Evolutionary conservation across 805 yeast species (phyloP).

Genomic region (Pichia scutulata): DNA sequence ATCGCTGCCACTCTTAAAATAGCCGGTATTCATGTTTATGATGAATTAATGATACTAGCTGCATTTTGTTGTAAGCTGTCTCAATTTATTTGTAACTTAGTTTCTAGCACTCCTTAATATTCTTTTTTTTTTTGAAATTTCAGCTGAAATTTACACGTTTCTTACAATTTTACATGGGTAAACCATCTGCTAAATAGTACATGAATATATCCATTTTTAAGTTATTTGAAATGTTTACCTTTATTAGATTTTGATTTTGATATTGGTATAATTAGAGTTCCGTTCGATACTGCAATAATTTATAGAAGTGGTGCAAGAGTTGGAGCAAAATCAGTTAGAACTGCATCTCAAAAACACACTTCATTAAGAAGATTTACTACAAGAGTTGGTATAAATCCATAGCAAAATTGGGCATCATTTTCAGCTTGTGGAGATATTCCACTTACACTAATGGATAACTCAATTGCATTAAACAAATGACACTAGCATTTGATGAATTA

Average conservation of each 20-base stretch:
- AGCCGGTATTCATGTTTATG: no score
- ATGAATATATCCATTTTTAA: conserved; percentile 68
- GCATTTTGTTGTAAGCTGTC: no score
- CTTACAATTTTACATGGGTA: no score
- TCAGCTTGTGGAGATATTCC: conserved; percentile 55
- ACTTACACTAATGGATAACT: conserved; percentile 51
- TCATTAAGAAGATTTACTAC: conserved; percentile 62
- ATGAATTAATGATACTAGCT: no score
- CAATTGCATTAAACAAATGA: conserved; percentile 48
- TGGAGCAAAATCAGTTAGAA: conserved; percentile 68
- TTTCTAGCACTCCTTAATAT: no score
- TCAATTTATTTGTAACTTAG: no score
- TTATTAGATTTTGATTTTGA: conserved; percentile 45
- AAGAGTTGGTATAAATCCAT: conserved; percentile 45
- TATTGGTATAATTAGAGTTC: conserved; percentile 69
- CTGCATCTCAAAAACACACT: conserved; percentile 65
- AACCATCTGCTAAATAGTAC: no score
- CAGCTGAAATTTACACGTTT: no score
- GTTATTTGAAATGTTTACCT: conserved; percentile 49
- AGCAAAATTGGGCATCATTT: conserved; percentile 40
- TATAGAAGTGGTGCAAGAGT: conserved; percentile 78
- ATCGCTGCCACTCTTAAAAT: no score
- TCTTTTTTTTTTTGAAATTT: no score
- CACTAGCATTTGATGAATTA: conserved; percentile 45
- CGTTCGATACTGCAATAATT: conserved; percentile 76